These are phyloP conservation scores for Aureobasidium sp. DNA, from an alignment of 2,329 filamentous ascomycete species.

Conservation along the genomic window DNA sequence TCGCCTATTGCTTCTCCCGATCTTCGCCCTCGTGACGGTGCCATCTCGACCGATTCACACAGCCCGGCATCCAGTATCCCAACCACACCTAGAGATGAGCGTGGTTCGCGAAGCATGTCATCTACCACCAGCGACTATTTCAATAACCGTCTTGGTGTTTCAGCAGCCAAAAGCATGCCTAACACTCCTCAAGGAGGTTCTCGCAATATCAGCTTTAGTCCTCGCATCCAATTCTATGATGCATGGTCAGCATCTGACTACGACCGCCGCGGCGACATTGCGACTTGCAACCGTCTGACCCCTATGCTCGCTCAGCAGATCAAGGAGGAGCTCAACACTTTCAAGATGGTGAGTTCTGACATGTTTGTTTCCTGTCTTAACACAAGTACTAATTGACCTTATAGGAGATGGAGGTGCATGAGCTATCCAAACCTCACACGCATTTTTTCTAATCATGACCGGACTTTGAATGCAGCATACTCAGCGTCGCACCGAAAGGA, in stretches of 20 bases:
- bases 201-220: conserved; percentile 68
- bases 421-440: conserved; percentile 97
- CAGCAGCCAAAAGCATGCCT: conserved; percentile 72
- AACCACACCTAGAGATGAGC: conserved; percentile 77
- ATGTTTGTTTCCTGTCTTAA: not conserved
- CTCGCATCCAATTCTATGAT: conserved; percentile 88
- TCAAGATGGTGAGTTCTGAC: conserved; percentile 77
- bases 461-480: conserved; percentile 12
- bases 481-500: conserved; percentile 5
- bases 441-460: conserved; percentile 83
- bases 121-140: conserved; percentile 73
- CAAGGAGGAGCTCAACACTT: conserved; percentile 97
- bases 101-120: conserved; percentile 39
- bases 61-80: conserved; percentile 80
- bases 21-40: conserved; percentile 51
- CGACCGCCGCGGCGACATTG: conserved; percentile 89
- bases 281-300: conserved; percentile 94
- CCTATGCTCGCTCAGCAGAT: conserved; percentile 98
- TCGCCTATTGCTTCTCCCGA: conserved; percentile 63
- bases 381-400: conserved; percentile 30
- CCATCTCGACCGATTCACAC: conserved; percentile 58
- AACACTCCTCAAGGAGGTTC: conserved; percentile 63
- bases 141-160: conserved; percentile 58
- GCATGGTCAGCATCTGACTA: conserved; percentile 96
- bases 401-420: conserved; percentile 99